Evolutionary conservation across 768 basidiomycete species (phyloP).

Genomic region (Glaciozyma antarctica): DNA sequence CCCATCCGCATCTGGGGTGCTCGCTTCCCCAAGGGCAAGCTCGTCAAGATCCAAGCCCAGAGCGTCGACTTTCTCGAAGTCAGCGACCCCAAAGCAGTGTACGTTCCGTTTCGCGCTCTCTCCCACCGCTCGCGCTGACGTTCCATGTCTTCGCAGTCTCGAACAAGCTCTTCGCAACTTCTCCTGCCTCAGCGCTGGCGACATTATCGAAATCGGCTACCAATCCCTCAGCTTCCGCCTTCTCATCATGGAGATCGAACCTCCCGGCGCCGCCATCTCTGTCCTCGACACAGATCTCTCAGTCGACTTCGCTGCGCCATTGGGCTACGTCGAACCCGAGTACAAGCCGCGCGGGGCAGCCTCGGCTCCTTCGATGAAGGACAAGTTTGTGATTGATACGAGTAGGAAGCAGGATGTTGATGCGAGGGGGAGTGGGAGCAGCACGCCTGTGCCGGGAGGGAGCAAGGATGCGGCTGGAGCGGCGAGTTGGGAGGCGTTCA

Average conservation of each 20-base stretch:
- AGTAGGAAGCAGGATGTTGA: constrained; percentile 30
- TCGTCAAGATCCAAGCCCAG: constrained; percentile 95
- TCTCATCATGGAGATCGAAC: constrained; percentile 85
- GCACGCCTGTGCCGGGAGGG: constrained; percentile 57
- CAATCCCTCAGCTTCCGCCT: constrained; percentile 91
- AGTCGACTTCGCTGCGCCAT: constrained; percentile 87
- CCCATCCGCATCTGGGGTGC: constrained; percentile 84
- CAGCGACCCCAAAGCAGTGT: constrained; percentile 97
- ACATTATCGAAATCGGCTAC: constrained; percentile 97
- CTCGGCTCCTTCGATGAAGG: constrained; percentile 77
- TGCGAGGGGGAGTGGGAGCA: constrained; percentile 41
- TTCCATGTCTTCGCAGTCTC: constrained; percentile 49
- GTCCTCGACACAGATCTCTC: constrained; percentile 94
- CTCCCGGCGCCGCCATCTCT: constrained; percentile 76
- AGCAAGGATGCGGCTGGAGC: constrained; percentile 35
- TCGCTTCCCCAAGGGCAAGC: constrained; percentile 79
- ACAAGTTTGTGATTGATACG: constrained; percentile 84
- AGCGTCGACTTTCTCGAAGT: constrained; percentile 90
- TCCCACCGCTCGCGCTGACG: neutral
- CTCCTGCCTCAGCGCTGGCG: constrained; percentile 80
- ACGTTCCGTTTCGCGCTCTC: constrained; percentile 40
- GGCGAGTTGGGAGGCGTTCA: constrained; percentile 64
- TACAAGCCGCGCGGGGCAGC: constrained; percentile 54
- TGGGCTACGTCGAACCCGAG: constrained; percentile 81
- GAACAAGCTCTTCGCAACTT: constrained; percentile 93